Base-by-base conservation (phyloP, 73 alveolate genomes). In the Paramecium octaurelia region DNA sequence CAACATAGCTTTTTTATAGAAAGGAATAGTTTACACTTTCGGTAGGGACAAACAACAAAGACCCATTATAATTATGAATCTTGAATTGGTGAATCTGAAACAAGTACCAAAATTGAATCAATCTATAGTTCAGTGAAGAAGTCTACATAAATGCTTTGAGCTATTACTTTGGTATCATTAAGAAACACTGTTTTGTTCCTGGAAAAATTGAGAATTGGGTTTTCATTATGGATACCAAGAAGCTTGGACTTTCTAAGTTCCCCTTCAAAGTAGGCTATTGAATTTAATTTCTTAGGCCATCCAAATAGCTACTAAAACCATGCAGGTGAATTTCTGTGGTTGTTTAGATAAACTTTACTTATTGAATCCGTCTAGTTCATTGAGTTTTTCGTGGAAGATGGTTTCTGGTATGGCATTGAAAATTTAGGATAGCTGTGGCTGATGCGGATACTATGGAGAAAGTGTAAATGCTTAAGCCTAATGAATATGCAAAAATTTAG, bases 21-120 rank as follows among this genome's bases (percentile, higher is more conserved):
- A 83, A 31, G 94, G 92, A 40, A 70, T 89, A 24, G 92, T 70
- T n/a, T 89, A 89, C 58, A 77, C 88, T 44, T 18, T 42, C 8
- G 94, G 94, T 44, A 89, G 94, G 71, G 94, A 89, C 42, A 89
- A 71, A 34, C 77, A 44, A 89, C 34, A 89, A 24, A 77, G 94
- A 27, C 94, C 93, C 23, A 48, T 88, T 42, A 80, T 88, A 23
- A 42, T 88, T 38, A 76, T 88, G 86, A 80, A 88, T 44, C 88
- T 77, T 31, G 88, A 77, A 48, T 34, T 70, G 24, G 76, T 89
- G 6, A 89, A 89, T 48, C 54, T 89, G 4, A 71, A 89, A 73
- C 57, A 89, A 83, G 94, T 89, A 71, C 27, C 34, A 42, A 10
- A 10, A 40, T 27, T 58, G 8, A 8, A 18, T n/a, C 27, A 42